A percentile compares a stretch with the other conserved stretches of the same genome.
Conservation (phyloP, 129 eudicot species). For the Lactuca sativa region DNA sequence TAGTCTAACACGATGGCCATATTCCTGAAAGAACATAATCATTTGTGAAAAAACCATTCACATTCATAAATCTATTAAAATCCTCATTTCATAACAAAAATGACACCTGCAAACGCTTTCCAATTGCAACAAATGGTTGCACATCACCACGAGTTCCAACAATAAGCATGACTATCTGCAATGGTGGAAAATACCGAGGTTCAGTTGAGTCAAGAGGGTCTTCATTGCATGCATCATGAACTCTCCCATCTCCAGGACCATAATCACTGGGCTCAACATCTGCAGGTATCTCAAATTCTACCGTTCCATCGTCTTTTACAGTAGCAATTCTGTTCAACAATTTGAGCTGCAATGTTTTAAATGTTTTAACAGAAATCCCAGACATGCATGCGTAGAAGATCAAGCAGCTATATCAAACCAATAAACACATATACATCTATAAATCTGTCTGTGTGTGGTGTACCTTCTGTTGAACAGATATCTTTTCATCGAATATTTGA, state of each 20-base stretch:
- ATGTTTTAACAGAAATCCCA: slow-evolving; percentile 38
- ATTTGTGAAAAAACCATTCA: slow-evolving; percentile 16
- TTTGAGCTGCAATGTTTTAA: slow-evolving; percentile 82
- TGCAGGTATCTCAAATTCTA: slow-evolving; percentile 87
- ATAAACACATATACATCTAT: background rate
- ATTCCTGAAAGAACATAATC: slow-evolving; percentile 58
- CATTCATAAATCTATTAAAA: slow-evolving; percentile 21
- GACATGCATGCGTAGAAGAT: slow-evolving; percentile 23
- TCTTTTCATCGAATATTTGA: slow-evolving; percentile 65
- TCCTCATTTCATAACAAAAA: background rate
- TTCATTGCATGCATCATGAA: slow-evolving; percentile 50
- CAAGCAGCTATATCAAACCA: background rate
- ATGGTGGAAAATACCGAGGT: slow-evolving; percentile 71
- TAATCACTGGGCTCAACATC: slow-evolving; percentile 61
- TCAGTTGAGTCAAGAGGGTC: slow-evolving; percentile 66
- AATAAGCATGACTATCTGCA: slow-evolving; percentile 89
- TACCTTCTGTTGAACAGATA: slow-evolving; percentile 84
- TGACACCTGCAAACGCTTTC: slow-evolving; percentile 83
- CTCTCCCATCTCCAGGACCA: slow-evolving; percentile 38
- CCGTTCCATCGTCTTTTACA: slow-evolving; percentile 90
- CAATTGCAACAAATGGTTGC: slow-evolving; percentile 97
- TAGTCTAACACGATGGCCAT: slow-evolving; percentile 97
- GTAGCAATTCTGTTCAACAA: slow-evolving; percentile 98
- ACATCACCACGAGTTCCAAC: slow-evolving; percentile 99
- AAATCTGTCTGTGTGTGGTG: slow-evolving; percentile 7